Evolutionary conservation across 164 flowering plant species (phyloP), one percentile per base, ranked within the genome.

Genomic region (Nymphaea thermarum): DNA sequence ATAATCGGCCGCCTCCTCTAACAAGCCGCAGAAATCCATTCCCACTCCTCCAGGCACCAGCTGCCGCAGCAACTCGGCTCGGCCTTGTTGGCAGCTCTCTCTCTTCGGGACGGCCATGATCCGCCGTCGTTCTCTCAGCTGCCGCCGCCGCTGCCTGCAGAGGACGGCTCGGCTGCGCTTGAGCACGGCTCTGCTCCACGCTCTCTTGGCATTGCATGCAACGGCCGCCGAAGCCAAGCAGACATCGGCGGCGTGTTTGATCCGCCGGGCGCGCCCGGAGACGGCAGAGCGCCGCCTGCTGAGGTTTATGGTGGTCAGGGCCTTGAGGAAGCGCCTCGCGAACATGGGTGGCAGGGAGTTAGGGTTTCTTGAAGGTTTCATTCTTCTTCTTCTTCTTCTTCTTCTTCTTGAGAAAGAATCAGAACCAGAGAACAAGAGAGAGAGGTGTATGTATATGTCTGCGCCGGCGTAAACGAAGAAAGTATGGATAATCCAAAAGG

Each of bases 1-100:
- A 62, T 84, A 86, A 79, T 84, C 78, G 14, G 82, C 83, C 43
- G 90, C 76, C 78, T 86, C 90, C 45, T 78, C 82, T 77, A 86
- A 75, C 75, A 86, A 72, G 42, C 74, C 74, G 68, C 74, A 75
- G 42, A 72, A 53, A 51, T 83, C 87, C 87, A 86, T 81, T n/a
- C 64, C 77, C 67, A 81, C 76, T 4, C 87, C 87, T 1, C 90
- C 90, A 0, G 90, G 90, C 0, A 69, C 57, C 51, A 14, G 84
- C 67, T 0, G 82, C 85, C 64, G 74, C 62, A 42, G 57, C 57
- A 51, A 10, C 8, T 74, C 64, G 0, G 68, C 59, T 64, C 73
- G 65, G 18, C 71, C 67, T 6, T 25, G 43, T 12, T 47, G 67
- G 41, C 7, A 44, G 41, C 65, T 51, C 3, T 62, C 55, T 66